Evolutionary conservation across 257 asterid species (phyloP), one percentile per base, ranked within the genome.

Genomic region (Nicotiana knightiana): DNA sequence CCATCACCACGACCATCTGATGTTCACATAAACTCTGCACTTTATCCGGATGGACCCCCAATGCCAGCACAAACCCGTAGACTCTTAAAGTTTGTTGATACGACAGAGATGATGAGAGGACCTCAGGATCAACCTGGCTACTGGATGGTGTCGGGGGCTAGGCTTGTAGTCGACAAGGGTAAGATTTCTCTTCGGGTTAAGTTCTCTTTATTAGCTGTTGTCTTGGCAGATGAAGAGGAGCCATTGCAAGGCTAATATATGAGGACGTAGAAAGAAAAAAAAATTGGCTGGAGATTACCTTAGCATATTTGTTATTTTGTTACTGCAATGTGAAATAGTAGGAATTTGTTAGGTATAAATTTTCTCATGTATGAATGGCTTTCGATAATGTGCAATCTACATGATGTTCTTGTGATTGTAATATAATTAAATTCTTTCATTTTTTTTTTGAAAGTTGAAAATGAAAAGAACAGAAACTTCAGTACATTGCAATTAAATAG

Each of bases 71-170:
- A 90, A 79, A 82, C 95, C n/a, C 90, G 94, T 6, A 95, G 90
- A 83, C 92, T 95, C 21, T 81, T 95, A 89, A 95, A 90, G 86
- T 90, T 92, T 79, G 97, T 93, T 8, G 99, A 95, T 85, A 90
- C 94, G 2, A 87, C 95, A 15, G 98, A 95, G 89, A 95, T 95
- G 97, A 89, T 89, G 1, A 85, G 99, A 81, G 99, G 99, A 11
- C 97, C 99, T 18, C 98, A 91, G 77, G 98, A 95, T 63, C 88
- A 93, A 3, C 98, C 99, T 1, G 99, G 99, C 43, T 95, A 95
- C 86, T 95, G 99, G 99, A 93, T 95, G 32, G 98, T 90, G 82
- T 95, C 99, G 0, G 99, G 99, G 53, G 98, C 99, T 6, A 90
- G 95, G 35, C 93, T 95, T 78, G 83, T 95, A 80, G 98, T 93